Evolutionary conservation across 345 rosid genomes (phyloP).

Genomic region (Salix dunnii): DNA sequence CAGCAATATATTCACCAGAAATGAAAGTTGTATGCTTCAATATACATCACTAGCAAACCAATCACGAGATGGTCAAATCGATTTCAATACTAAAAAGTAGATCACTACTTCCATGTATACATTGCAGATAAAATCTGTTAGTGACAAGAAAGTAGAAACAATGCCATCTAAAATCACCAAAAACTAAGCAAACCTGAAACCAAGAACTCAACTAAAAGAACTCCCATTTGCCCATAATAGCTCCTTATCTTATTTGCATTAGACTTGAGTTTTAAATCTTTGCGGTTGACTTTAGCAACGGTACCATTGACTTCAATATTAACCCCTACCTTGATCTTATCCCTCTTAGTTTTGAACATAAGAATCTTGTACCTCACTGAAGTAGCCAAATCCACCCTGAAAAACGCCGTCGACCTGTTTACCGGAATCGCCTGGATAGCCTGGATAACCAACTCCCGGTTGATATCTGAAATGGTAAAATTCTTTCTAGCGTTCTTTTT

Average conservation of each 20-base stretch:
- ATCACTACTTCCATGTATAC: not conserved
- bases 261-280: slow-evolving; percentile 48
- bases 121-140: not conserved
- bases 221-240: slow-evolving; percentile 4
- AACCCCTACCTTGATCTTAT: slow-evolving; percentile 42
- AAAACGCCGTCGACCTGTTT: slow-evolving; percentile 30
- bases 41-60: not conserved
- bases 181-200: slow-evolving; percentile 22
- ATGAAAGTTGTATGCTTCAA: not conserved
- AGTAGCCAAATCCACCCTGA: slow-evolving; percentile 65
- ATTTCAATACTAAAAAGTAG: not conserved
- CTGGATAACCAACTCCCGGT: slow-evolving; percentile 26
- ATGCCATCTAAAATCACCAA: slow-evolving; percentile 6
- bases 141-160: not conserved
- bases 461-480: not conserved
- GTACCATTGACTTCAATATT: slow-evolving; percentile 41
- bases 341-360: slow-evolving; percentile 55
- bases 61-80: not conserved
- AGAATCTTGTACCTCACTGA: slow-evolving; percentile 61
- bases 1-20: not conserved
- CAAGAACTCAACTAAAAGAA: slow-evolving; percentile 13
- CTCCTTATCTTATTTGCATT: slow-evolving; percentile 21
- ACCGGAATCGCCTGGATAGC: slow-evolving; percentile 28
- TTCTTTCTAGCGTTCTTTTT: slow-evolving; percentile 57
- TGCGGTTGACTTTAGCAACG: slow-evolving; percentile 23